A percentile compares a stretch with the other conserved stretches of the same genome.
phyloP scores from a whole-genome alignment of 192 early-diverging fungal genomes.

The Backusella luteola region DNA sequence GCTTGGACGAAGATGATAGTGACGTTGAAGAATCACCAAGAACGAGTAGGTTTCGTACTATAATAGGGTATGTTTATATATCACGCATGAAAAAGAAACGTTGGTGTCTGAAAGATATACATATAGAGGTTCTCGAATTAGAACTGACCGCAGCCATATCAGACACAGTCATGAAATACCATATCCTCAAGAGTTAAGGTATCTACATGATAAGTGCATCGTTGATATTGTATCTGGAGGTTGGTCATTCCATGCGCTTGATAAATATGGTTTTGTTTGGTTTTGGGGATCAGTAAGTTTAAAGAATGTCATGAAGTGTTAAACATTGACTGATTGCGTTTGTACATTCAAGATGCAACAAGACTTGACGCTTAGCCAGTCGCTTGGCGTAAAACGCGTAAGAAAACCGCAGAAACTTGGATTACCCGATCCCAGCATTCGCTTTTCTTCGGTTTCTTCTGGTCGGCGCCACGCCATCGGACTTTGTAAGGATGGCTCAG shows the following conservation, averaged over 20 bases:
- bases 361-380: neutral
- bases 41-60: neutral
- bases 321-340: neutral
- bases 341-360: constrained; percentile 2
- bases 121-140: neutral
- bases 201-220: constrained; percentile 27
- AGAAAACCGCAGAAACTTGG: neutral
- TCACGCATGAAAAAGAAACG: no score
- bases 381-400: neutral
- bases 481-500: constrained; percentile 14
- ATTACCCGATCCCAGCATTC: neutral
- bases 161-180: neutral
- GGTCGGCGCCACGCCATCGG: constrained; percentile 35
- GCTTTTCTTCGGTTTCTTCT: constrained; percentile 19
- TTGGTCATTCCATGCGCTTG: constrained; percentile 40
- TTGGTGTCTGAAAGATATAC: neutral
- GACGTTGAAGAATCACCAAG: neutral
- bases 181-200: constrained; percentile 20
- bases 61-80: neutral
- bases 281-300: constrained; percentile 29
- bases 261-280: constrained; percentile 29
- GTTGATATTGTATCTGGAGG: constrained; percentile 35
- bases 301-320: neutral
- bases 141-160: neutral
- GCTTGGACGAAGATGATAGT: constrained; percentile 1